Evolutionary conservation across 108 stramenopile species (phyloP), one percentile per base, ranked within the genome.

Genomic region (Epipyxis sp.): DNA sequence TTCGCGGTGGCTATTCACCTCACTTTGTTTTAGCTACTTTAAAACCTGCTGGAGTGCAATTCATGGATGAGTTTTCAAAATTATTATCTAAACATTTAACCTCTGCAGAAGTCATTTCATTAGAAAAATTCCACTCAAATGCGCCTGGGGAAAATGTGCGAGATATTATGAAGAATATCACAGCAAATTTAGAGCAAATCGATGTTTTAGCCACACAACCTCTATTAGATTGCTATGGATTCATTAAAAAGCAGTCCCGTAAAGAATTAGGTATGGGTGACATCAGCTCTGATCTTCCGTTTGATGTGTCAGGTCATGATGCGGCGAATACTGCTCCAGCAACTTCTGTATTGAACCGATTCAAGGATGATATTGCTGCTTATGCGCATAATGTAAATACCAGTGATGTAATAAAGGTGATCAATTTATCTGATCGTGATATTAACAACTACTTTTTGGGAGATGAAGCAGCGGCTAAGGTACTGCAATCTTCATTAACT

Each of bases 241-340:
- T 69, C 59, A 39, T 80, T 1, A 10, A 32, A 37, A 72, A 45
- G 20, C 59, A 50, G 1, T 50, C 34, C 2, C 80, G 80, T 34
- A 69, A 13, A 16, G 80, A 68, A 20, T 20, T 76, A 2, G 80
- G 80, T 2, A 42, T 80, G 76, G 32, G 35, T 27, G 10, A 2
- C 3, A 40, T 80, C 58, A 3, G 59, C 13, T 50, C 44, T 13
- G 16, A 25, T 46, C 32, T 82, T 1, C 69, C 82, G 25, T 78
- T 82, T 39, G 61, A 79, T 16, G 82, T 82, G 40, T 39, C 30
- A 1, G 20, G 71, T 35, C 82, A 82, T 59, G 69, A 69, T 45
- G 74, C 82, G 3, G 78, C 82, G 13, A 44, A 68, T 2, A 82
- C 57, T 3, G 78, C 78, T 1, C 77, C 78, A 10, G 82, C 82